Conservation (phyloP, 768 basidiomycete genomes). For the Sporobolomyces roseus region DNA sequence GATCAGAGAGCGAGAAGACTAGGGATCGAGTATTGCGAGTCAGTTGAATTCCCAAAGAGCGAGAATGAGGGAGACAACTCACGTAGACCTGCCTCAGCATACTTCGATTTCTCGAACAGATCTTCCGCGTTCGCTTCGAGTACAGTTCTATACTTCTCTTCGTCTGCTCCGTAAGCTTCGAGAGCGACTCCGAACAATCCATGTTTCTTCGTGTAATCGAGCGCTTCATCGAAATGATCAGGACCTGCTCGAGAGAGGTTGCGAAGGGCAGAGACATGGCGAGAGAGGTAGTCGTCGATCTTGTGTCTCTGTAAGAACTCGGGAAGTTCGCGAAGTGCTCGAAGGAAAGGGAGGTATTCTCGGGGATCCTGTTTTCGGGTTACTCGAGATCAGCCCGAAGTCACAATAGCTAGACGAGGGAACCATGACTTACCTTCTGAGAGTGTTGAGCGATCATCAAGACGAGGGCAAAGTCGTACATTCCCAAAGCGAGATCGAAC, state of each 20-base stretch:
- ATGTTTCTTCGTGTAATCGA: slow-evolving; percentile 73
- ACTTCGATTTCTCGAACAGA: slow-evolving; percentile 77
- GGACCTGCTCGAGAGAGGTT: slow-evolving; percentile 73
- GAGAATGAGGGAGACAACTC: slow-evolving; percentile 17
- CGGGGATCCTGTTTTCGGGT: slow-evolving; percentile 74
- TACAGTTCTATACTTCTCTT: slow-evolving; percentile 33
- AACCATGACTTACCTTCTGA: slow-evolving; percentile 65
- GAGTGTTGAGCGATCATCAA: slow-evolving; percentile 94
- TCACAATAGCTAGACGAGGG: neutral
- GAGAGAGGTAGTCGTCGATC: slow-evolving; percentile 87
- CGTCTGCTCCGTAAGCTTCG: slow-evolving; percentile 73
- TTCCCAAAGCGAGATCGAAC: slow-evolving; percentile 91
- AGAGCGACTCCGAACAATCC: slow-evolving; percentile 71
- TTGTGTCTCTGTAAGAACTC: slow-evolving; percentile 77
- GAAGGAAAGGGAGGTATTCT: slow-evolving; percentile 94
- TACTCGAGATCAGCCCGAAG: neutral
- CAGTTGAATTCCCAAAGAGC: neutral
- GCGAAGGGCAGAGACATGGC: slow-evolving; percentile 66
- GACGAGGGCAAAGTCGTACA: slow-evolving; percentile 97
- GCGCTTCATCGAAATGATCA: slow-evolving; percentile 71
- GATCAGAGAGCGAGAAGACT: slow-evolving; percentile 68
- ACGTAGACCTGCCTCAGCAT: slow-evolving; percentile 79
- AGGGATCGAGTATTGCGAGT: neutral
- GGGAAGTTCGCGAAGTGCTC: slow-evolving; percentile 75
- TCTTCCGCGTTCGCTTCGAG: slow-evolving; percentile 42